Evolutionary conservation across 2,329 filamentous ascomycete genomes (phyloP), one percentile per base, ranked within the genome.

Genomic region (Fusarium algeriense): DNA sequence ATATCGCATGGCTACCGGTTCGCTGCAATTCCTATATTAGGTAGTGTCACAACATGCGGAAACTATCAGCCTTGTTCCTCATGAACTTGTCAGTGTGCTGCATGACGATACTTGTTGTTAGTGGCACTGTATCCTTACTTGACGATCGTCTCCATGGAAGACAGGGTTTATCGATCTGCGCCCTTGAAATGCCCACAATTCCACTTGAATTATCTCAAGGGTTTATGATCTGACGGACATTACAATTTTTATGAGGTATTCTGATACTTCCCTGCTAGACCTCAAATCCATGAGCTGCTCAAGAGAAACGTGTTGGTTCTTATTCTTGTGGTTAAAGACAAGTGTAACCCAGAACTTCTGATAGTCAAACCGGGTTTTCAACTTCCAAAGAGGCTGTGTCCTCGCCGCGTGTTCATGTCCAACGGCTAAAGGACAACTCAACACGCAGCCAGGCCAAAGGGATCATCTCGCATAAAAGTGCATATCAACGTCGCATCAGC

Each of bases 1-100:
- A 57, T 32, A 56, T 59, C 55, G 55, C 64, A 65, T 71, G 59
- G 68, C 58, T 58, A 57, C 60, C 62, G 46, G 53, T 73, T 75
- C 73, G 73, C 73, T 64, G 71, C 70, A 71, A 73, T 75, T 76
- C 65, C 73, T 75, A 49, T 43, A 72, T 72, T 53, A 32, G 63
- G 73, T 48, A 67, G 58, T 70, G 44, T 58, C 50, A 71, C 71
- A 61, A n/a, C 58, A 38, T 58, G 43, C 40, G 32, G 65, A 66
- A 61, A 41, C 30, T 17, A 43, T 67, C 59, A 73, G 69, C 64
- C 73, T 67, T 75, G 52, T 49, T 58, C 34, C 35, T 34, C 17
- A 23, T n/a, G 34, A 41, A 20, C 28, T 40, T 54, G 40, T 66
- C 52, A 10, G 41, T 35, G 40, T 52, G 30, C 35, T 50, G 28